Base-by-base conservation (phyloP, 2,329 filamentous ascomycete species). In the Tolypocladium nubicola region DNA sequence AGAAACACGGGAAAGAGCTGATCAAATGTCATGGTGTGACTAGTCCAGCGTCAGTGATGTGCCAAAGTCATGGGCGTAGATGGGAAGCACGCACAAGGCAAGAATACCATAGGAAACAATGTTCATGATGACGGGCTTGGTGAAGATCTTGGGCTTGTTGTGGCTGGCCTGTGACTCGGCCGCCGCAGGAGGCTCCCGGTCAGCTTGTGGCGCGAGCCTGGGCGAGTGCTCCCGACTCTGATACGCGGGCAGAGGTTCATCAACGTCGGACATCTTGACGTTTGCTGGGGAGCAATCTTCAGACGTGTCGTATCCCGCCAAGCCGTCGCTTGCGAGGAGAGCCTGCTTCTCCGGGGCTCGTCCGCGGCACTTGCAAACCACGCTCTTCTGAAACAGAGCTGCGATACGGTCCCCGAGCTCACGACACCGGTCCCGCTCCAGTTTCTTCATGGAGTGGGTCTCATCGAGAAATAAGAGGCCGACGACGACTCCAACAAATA, bases 21-120 rank as follows among this genome's bases (percentile, higher is more conserved):
- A 72, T 99, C 94, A 65, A 96, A 94, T 0, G 92, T 95, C 73
- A 99, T 97, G 14, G 93, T 97, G 75, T 97, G 93, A 75, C 92
- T 96, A 66, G 45, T 60, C 38, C 10, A 16, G 49, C 57, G 53
- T 68, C 61, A 68, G 64, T 19, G 26, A 53, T 4, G 6, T 37
- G 23, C 6, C 26, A 30, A 23, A 9, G 38, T 33, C n/a, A 39
- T 49, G 35, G 23, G 7, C 16, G 37, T 5, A 6, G 2, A 41
- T 40, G 19, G 9, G 16, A 26, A 59, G 63, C 60, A 86, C 90
- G 83, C 81, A 96, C 91, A 96, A 97, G 62, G 93, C 93, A 59
- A 97, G 78, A 65, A 97, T 90, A 50, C 92, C 93, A 69, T 95
- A 96, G 55, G 89, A 90, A 58, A 93, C 75, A 61, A 97, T 96